These are phyloP conservation scores for Ogataea paradorogensis DNA, from an alignment of 805 yeast genomes.

Conservation along the genomic window DNA sequence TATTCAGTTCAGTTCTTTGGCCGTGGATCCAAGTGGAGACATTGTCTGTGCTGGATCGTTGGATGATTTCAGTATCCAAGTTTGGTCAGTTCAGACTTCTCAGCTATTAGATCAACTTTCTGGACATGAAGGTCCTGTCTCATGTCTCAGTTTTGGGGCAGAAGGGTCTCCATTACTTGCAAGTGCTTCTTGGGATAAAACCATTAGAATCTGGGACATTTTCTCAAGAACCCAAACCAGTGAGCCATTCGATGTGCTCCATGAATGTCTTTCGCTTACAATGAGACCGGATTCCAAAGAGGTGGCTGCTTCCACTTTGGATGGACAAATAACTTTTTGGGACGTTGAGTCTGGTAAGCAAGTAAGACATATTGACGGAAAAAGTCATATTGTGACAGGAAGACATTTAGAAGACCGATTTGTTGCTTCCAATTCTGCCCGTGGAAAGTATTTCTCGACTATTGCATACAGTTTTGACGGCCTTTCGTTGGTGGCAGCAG, in stretches of 20 bases:
- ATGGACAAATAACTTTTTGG: conserved; percentile 83
- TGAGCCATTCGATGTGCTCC: conserved; percentile 82
- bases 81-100: conserved; percentile 97
- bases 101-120: conserved; percentile 82
- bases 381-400: conserved; percentile 83
- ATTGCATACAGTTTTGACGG: conserved; percentile 90
- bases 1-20: conserved; percentile 81
- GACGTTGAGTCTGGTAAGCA: conserved; percentile 81
- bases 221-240: conserved; percentile 83
- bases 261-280: conserved; percentile 79
- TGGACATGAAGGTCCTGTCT: conserved; percentile 96
- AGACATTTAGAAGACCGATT: conserved; percentile 81
- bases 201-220: conserved; percentile 89
- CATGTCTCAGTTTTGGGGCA: conserved; percentile 78
- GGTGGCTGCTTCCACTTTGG: conserved; percentile 82
- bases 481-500: conserved; percentile 82
- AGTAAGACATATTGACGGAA: conserved; percentile 78
- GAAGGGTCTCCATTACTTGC: conserved; percentile 72
- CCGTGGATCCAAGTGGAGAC: conserved; percentile 97
- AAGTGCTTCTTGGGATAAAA: conserved; percentile 95
- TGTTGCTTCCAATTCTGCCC: conserved; percentile 70
- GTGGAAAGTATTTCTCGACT: conserved; percentile 81
- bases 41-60: conserved; percentile 92
- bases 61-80: conserved; percentile 85
- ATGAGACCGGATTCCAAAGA: conserved; percentile 93